Percentiles rank a stretch among this genome's conserved stretches.
These are phyloP conservation scores for Aquilaria yunnanensis DNA, from an alignment of 345 rosid genomes.

Conservation along the genomic window DNA sequence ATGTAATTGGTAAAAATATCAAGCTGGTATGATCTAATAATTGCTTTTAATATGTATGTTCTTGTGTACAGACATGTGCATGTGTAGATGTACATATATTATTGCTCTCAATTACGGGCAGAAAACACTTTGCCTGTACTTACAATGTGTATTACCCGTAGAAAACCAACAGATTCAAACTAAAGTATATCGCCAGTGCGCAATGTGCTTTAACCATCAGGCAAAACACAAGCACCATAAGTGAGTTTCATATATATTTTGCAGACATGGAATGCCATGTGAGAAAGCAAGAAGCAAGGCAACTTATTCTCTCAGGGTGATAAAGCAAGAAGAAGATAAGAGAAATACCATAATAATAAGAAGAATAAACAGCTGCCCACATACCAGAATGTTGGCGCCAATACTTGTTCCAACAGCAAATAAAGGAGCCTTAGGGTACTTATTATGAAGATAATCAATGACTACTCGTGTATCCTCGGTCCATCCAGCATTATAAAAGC, in stretches of 20 bases:
- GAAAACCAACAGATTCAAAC: too few relatives aligned
- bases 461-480: slow-evolving; percentile 69
- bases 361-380: slow-evolving; percentile 3
- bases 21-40: not conserved
- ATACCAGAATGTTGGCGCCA: slow-evolving; percentile 87
- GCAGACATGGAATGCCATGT: too few relatives aligned
- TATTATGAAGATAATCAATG: slow-evolving; percentile 44
- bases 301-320: too few relatives aligned
- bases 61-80: not conserved
- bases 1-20: not conserved
- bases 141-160: too few relatives aligned
- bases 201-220: too few relatives aligned
- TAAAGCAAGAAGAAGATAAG: not conserved
- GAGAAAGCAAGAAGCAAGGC: too few relatives aligned
- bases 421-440: slow-evolving; percentile 78
- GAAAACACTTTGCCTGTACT: too few relatives aligned
- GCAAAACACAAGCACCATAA: too few relatives aligned
- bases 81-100: not conserved
- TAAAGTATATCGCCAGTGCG: too few relatives aligned
- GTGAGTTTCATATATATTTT: too few relatives aligned
- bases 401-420: slow-evolving; percentile 90
- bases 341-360: not conserved
- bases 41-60: too few relatives aligned
- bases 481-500: slow-evolving; percentile 93
- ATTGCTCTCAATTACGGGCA: too few relatives aligned